Conservation (phyloP, 2,329 filamentous ascomycete genomes). For the Aspergillus texensis region DNA sequence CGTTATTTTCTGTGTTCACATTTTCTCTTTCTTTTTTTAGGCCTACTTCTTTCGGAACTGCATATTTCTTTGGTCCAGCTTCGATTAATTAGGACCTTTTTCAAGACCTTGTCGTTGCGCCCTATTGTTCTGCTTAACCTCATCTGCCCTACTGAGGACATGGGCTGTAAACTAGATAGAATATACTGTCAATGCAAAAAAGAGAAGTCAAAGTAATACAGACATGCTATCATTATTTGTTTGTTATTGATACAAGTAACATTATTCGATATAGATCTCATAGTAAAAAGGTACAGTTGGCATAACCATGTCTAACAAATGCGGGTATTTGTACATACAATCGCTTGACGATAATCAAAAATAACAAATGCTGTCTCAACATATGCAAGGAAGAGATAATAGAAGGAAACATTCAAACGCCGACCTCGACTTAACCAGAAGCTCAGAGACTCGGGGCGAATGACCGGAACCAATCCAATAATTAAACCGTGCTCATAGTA, state of each 20-base stretch:
- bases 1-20: conserved; percentile 12
- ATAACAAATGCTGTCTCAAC: not conserved
- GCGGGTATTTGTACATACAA: not conserved
- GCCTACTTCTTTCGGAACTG: not conserved
- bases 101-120: not conserved
- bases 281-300: not conserved
- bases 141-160: not conserved
- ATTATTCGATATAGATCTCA: conserved; percentile 7
- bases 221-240: not conserved
- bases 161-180: conserved; percentile 15
- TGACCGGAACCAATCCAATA: not conserved
- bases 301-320: not conserved
- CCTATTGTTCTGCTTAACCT: not conserved
- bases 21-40: not conserved
- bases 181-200: conserved; percentile 3
- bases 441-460: not conserved
- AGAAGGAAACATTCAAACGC: not conserved
- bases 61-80: not conserved
- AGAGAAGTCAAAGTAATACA: conserved; percentile 3
- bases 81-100: not conserved
- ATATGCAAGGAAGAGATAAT: not conserved
- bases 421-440: not conserved
- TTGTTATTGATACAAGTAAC: conserved; percentile 6
- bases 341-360: not conserved
- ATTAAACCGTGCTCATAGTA: not conserved